Conservation (phyloP, 2,329 filamentous ascomycete species). For the Cytospora mali region DNA sequence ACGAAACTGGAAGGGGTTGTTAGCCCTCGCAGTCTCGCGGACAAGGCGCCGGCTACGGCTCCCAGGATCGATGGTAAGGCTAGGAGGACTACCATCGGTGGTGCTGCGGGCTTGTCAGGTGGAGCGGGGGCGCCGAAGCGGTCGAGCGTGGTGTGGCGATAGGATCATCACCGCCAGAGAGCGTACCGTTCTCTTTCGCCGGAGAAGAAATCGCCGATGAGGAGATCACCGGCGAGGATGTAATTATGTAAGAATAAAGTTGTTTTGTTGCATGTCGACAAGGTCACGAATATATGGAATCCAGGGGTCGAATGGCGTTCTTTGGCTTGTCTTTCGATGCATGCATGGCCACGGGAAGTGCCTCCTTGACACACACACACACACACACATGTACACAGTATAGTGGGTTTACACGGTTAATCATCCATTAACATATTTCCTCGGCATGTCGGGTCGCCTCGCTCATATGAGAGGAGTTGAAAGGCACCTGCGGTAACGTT, state of each 20-base stretch:
- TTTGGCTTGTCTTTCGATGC: not conserved
- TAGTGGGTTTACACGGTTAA: not conserved
- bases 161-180: constrained; percentile 28
- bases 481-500: not conserved
- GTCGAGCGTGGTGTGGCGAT: constrained; percentile 34
- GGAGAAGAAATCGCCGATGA: constrained; percentile 1
- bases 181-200: constrained; percentile 26
- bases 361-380: not conserved
- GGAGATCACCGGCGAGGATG: not conserved
- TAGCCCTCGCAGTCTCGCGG: constrained; percentile 26
- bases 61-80: constrained; percentile 33
- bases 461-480: not conserved
- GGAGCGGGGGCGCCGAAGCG: constrained; percentile 24
- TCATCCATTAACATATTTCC: not conserved
- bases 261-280: not conserved
- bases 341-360: not conserved
- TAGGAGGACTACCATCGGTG: constrained; percentile 49
- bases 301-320: constrained; percentile 15
- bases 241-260: not conserved
- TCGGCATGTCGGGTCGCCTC: constrained; percentile 3
- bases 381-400: no score
- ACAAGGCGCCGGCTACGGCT: constrained; percentile 17
- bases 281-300: not conserved
- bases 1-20: constrained; percentile 35
- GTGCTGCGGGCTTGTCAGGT: constrained; percentile 33